Evolutionary conservation across 1,139 yeast genomes (phyloP).

Genomic region (Kurtzmaniella quercitrusa): DNA sequence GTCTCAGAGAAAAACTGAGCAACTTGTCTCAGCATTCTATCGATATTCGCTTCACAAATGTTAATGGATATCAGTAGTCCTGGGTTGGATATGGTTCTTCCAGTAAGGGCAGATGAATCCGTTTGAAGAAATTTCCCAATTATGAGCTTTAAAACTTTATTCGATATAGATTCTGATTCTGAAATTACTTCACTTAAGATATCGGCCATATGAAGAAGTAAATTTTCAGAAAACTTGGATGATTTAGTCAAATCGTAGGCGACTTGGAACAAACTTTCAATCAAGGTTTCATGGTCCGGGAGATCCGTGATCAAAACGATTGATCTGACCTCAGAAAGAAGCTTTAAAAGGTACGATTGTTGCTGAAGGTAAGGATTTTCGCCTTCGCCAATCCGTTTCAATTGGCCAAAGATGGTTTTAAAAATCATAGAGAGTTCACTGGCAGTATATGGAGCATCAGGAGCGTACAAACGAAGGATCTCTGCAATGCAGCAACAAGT

Average conservation of each 20-base stretch:
- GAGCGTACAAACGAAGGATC: slow-evolving; percentile 74
- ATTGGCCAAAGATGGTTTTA: slow-evolving; percentile 58
- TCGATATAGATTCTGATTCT: slow-evolving; percentile 69
- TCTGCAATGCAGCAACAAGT: slow-evolving; percentile 76
- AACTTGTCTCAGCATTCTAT: slow-evolving; percentile 70
- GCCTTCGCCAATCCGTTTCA: slow-evolving; percentile 51
- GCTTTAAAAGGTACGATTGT: slow-evolving; percentile 61
- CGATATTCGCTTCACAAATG: slow-evolving; percentile 68
- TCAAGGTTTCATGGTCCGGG: slow-evolving; percentile 54
- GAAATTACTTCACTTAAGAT: slow-evolving; percentile 72
- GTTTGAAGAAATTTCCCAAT: slow-evolving; percentile 44
- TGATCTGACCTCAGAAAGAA: slow-evolving; percentile 76
- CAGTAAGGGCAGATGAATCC: slow-evolving; percentile 12
- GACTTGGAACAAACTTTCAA: slow-evolving; percentile 53
- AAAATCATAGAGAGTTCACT: slow-evolving; percentile 59
- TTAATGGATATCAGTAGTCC: slow-evolving; percentile 65
- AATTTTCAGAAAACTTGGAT: slow-evolving; percentile 35
- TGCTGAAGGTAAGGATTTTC: slow-evolving; percentile 66
- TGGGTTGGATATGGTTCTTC: slow-evolving; percentile 37
- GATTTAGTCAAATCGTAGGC: slow-evolving; percentile 53
- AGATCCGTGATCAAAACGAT: slow-evolving; percentile 74
- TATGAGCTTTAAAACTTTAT: slow-evolving; percentile 56
- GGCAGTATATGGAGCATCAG: slow-evolving; percentile 84
- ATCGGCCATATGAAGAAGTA: slow-evolving; percentile 61
- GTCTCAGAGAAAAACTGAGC: slow-evolving; percentile 81